Evolutionary conservation across 305 asterid species (phyloP).

Genomic region (Plantago coronopus): DNA sequence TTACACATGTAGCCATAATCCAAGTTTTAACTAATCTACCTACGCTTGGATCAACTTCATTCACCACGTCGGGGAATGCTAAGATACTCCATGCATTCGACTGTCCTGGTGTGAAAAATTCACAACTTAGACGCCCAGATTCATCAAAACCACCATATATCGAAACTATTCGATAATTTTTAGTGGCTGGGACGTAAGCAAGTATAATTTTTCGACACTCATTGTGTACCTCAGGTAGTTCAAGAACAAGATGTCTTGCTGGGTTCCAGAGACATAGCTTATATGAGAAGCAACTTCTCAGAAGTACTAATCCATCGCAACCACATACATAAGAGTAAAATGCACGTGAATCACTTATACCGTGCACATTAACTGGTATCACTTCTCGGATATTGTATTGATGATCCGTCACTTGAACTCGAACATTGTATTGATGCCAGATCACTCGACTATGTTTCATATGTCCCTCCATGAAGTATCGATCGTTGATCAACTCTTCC

Average conservation of each 20-base stretch:
- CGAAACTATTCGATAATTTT: conserved; percentile 19
- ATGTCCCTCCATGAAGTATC: conserved; percentile 14
- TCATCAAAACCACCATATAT: not conserved
- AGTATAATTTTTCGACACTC: not conserved
- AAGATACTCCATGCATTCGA: conserved; percentile 21
- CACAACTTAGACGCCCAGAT: conserved; percentile 1
- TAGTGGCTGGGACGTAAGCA: conserved; percentile 4
- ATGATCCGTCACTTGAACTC: not conserved
- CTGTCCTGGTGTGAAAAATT: conserved; percentile 19
- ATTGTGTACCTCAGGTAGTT: conserved; percentile 19
- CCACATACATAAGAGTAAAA: not conserved
- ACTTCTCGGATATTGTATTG: not conserved
- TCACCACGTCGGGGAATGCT: not conserved
- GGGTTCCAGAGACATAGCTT: conserved; percentile 26
- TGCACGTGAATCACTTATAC: no score
- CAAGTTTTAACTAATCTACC: no score
- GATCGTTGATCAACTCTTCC: conserved; percentile 7
- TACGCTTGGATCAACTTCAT: no score
- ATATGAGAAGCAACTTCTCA: not conserved
- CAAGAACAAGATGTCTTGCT: conserved; percentile 7
- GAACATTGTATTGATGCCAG: not conserved
- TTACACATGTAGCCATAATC: no score
- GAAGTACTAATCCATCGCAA: conserved; percentile 25
- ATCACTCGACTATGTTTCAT: not conserved
- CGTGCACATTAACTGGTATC: not conserved